Conservation (phyloP, 176 grass and related monocot species). For the Typha latifolia region DNA sequence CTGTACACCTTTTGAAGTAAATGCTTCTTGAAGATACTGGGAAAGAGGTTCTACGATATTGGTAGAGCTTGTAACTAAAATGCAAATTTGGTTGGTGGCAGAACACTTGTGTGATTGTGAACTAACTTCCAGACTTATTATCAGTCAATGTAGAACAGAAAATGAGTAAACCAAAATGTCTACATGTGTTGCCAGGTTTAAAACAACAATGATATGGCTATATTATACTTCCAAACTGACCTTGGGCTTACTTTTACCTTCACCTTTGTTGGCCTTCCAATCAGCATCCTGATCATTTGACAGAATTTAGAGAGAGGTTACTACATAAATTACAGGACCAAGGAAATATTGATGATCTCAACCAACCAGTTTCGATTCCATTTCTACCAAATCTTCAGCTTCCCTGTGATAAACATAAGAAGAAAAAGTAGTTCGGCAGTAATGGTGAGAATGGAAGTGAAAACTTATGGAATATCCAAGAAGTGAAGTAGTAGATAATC, state of each 20-base stretch:
- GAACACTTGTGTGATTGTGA: too few relatives aligned
- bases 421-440: conserved; percentile 3
- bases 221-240: conserved; percentile 26
- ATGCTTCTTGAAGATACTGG: too few relatives aligned
- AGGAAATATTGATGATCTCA: conserved; percentile 20
- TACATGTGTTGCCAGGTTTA: not conserved
- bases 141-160: not conserved
- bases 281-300: conserved; percentile 58
- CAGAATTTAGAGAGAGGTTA: conserved; percentile 22
- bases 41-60: too few relatives aligned
- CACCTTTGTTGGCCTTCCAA: conserved; percentile 59
- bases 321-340: conserved; percentile 1
- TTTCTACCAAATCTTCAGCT: conserved; percentile 73
- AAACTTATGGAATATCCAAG: conserved; percentile 3
- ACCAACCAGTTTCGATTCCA: conserved; percentile 86
- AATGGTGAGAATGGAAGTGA: conserved; percentile 9
- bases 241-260: conserved; percentile 60
- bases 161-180: not conserved
- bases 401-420: conserved; percentile 37
- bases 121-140: too few relatives aligned
- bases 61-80: too few relatives aligned
- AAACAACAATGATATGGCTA: not conserved
- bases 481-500: conserved; percentile 1
- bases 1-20: too few relatives aligned
- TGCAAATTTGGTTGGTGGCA: too few relatives aligned